These are phyloP conservation scores for Colletotrichum spaethianum DNA, from an alignment of 2,329 filamentous ascomycete genomes.

Conservation along the genomic window DNA sequence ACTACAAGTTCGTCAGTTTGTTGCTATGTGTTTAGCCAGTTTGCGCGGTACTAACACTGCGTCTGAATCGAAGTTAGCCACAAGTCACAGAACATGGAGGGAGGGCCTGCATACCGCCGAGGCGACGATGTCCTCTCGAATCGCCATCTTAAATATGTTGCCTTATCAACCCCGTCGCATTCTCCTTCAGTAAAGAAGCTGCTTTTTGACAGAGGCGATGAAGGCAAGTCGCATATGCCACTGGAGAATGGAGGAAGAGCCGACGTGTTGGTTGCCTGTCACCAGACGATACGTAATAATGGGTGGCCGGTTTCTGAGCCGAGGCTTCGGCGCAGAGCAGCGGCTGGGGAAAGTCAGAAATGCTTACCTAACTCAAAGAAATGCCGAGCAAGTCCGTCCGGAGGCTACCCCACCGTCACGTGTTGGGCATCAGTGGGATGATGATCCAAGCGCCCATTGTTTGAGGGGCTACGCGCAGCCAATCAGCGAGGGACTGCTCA, in stretches of 20 bases:
- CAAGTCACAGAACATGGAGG: not conserved
- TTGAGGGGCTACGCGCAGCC: slow-evolving; percentile 41
- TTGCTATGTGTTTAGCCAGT: not conserved
- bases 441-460: slow-evolving; percentile 17
- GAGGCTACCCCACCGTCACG: slow-evolving; percentile 20
- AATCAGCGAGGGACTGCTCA: slow-evolving; percentile 18
- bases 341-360: slow-evolving; percentile 25
- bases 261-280: not conserved
- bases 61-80: slow-evolving; percentile 48
- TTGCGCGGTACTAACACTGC: slow-evolving; percentile 57
- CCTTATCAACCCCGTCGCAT: slow-evolving; percentile 25
- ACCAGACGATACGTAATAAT: slow-evolving; percentile 31
- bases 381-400: slow-evolving; percentile 19
- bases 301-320: slow-evolving; percentile 45
- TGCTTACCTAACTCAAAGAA: slow-evolving; percentile 3
- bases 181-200: slow-evolving; percentile 17
- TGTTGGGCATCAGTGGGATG: slow-evolving; percentile 10
- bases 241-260: not conserved
- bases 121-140: slow-evolving; percentile 92
- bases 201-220: slow-evolving; percentile 3
- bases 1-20: slow-evolving; percentile 65
- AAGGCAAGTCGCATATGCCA: not conserved
- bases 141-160: slow-evolving; percentile 72
- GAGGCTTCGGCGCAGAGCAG: slow-evolving; percentile 44
- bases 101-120: slow-evolving; percentile 76